Base-by-base conservation (phyloP, 2,329 filamentous ascomycete genomes). In the Cladosporium sp. region DNA sequence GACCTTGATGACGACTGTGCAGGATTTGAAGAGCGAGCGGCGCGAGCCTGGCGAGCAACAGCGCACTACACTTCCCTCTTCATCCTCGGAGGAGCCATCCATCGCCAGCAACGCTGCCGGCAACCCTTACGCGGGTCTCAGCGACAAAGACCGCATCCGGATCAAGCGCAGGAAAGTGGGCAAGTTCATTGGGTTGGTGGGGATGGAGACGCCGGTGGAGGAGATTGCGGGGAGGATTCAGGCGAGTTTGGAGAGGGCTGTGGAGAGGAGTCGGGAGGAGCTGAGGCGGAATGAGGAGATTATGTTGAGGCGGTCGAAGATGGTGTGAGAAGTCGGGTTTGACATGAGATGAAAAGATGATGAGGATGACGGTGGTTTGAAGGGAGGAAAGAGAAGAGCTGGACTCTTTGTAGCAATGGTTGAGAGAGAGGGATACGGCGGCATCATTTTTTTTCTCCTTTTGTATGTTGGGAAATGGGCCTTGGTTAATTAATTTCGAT, bases 91-190 rank as follows among this genome's bases (percentile, higher is more conserved):
- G 22, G 25, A 25, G 25, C 25, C 25, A 25, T 25, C 25, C 25
- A 25, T 25, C 25, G 30, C 11, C 30, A 34, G 7, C 30, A 34
- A 34, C 11, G 11, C 7, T 5, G 43, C 43, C 8, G 25, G 22
- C 19, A 67, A 65, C 45, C 61, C 64, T 1, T 70, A 68, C 51
- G 68, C 66, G 12, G 65, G 66, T 1, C 34, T 79, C 49, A 72
- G 55, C 2, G 72, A 74, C 6, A 65, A 72, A 19, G 74, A 78
- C 58, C 61, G 77, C 42, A 64, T 79, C 9, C 67, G 71, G 51
- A 74, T 79, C 59, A 92, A 92, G 78, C 80, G 88, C 62, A 78
- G 88, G 62, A 85, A 86, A 74, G 84, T 91, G 69, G 88, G 88
- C 47, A 79, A 83, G 65, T 92, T 92, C 65, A 90, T 91, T 69